phyloP scores from a whole-genome alignment of 148 eudicot genomes.

The Salicornia ramosissima region DNA sequence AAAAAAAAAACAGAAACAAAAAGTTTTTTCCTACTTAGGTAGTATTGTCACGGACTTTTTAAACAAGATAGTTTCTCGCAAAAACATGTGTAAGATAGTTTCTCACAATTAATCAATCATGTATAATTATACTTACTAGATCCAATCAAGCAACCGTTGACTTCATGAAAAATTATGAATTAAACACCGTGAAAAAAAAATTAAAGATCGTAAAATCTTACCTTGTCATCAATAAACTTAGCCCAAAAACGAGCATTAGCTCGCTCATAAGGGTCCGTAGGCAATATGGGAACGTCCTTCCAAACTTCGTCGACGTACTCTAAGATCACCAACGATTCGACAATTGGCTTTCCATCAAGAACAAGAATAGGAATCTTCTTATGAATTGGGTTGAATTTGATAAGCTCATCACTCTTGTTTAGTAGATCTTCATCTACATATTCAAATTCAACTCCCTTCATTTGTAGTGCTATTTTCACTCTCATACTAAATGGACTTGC shows the following conservation, averaged over 20 bases:
- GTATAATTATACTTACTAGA: too few relatives aligned
- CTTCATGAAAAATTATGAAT: too few relatives aligned
- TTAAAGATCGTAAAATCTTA: too few relatives aligned
- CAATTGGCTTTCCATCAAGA: slow-evolving; percentile 18
- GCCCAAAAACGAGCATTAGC: slow-evolving; percentile 28
- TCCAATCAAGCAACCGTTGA: too few relatives aligned
- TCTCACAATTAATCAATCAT: too few relatives aligned
- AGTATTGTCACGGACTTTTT: too few relatives aligned
- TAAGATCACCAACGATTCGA: slow-evolving; percentile 23
- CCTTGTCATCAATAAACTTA: slow-evolving; percentile 23
- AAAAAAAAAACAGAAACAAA: too few relatives aligned
- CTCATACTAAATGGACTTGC: slow-evolving; percentile 20
- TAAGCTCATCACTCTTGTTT: slow-evolving; percentile 23
- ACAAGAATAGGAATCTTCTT: slow-evolving; percentile 25
- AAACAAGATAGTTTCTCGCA: too few relatives aligned
- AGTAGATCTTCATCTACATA: slow-evolving; percentile 16
- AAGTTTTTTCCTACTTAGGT: too few relatives aligned
- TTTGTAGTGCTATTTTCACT: slow-evolving; percentile 18
- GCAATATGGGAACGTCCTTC: slow-evolving; percentile 24
- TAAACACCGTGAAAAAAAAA: too few relatives aligned
- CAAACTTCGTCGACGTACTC: slow-evolving; percentile 26
- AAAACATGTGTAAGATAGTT: too few relatives aligned
- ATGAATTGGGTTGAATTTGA: slow-evolving; percentile 21
- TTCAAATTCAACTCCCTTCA: slow-evolving; percentile 26
- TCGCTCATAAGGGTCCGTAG: slow-evolving; percentile 24